Base-by-base conservation (phyloP, 169 alveolate genomes). In the Plasmodium malariae region DNA sequence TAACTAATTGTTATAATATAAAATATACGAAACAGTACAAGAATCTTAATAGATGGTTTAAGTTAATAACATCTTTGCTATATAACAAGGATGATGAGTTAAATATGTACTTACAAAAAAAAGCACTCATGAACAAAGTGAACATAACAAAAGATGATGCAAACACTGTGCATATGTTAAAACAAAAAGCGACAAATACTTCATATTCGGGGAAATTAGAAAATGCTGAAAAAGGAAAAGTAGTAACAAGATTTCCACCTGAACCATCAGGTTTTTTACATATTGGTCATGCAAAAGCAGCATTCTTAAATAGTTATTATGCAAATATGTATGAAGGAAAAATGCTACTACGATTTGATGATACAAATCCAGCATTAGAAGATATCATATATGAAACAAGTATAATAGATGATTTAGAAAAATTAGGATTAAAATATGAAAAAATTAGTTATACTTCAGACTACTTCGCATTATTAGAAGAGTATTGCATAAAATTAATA, bases 221-320 rank as follows among this genome's bases (percentile, higher is more conserved):
- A 51, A 96, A 96, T 36, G 99, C 98, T 21, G 97, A 93, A 87
- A 92, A 95, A 93, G 99, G 99, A 51, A 93, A 97, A 88, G 99
- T 98, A 12, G 98, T 98, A 37, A 98, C 99, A n/a, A 95, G 99
- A 70, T 99, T 99, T 93, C 99, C 99, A 5, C 99, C 99, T 19
- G 99, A 99, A 91, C 99, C 99, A 26, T 96, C 99, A 36, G 99
- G 99, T 28, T 99, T 97, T 91, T 95, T 99, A 69, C 99, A 99
- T 80, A 97, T 99, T 70, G 99, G 99, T 7, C 99, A 99, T 78
- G 98, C 98, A 2, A 98, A 99, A 92, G 99, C 99, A 1, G 99
- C 99, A 30, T 92, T 98, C 92, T 92, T 99, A 48, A 98, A 98
- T 94, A 96, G 95, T 85, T 98, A 97, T 93, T 99, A 97, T 85